Conservation (phyloP, 495 filamentous ascomycete genomes). For the Cladorrhinum samala region DNA sequence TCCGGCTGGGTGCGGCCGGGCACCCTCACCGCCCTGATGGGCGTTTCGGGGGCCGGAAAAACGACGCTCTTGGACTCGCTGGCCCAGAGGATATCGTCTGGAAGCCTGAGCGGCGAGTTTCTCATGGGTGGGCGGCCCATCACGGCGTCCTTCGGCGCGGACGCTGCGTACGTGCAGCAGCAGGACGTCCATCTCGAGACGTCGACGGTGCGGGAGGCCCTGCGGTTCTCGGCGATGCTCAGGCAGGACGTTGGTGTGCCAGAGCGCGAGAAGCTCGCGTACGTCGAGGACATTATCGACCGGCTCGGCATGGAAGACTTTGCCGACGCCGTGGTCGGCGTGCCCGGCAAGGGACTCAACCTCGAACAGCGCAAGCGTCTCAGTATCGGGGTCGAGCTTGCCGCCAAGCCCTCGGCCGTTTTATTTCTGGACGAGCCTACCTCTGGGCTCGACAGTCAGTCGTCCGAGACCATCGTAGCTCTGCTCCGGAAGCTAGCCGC, state of each 20-base stretch:
- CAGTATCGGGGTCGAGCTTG: conserved; percentile 88
- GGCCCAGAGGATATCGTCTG: not conserved
- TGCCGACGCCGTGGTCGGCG: conserved; percentile 74
- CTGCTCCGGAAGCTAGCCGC: conserved; percentile 76
- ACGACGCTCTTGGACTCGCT: conserved; percentile 43
- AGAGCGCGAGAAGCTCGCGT: conserved; percentile 64
- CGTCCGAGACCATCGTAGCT: conserved; percentile 70
- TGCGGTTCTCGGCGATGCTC: conserved; percentile 71
- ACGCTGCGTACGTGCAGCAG: conserved; percentile 85
- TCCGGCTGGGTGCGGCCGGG: conserved; percentile 76
- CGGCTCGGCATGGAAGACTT: conserved; percentile 74
- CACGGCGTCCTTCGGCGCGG: conserved; percentile 67
- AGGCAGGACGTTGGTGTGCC: conserved; percentile 63
- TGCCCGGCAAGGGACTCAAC: conserved; percentile 56
- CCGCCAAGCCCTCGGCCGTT: conserved; percentile 70
- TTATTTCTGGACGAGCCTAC: conserved; percentile 79
- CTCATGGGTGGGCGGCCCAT: conserved; percentile 61
- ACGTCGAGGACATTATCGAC: conserved; percentile 81
- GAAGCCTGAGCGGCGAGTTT: no score
- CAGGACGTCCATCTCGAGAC: conserved; percentile 77
- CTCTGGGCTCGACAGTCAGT: conserved; percentile 76
- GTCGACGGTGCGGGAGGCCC: conserved; percentile 65
- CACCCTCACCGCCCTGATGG: conserved; percentile 67
- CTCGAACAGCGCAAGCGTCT: conserved; percentile 54
- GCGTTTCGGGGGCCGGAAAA: conserved; percentile 64